phyloP scores from a whole-genome alignment of 1,284 basidiomycete genomes.

The Ustanciosporium gigantosporum region DNA sequence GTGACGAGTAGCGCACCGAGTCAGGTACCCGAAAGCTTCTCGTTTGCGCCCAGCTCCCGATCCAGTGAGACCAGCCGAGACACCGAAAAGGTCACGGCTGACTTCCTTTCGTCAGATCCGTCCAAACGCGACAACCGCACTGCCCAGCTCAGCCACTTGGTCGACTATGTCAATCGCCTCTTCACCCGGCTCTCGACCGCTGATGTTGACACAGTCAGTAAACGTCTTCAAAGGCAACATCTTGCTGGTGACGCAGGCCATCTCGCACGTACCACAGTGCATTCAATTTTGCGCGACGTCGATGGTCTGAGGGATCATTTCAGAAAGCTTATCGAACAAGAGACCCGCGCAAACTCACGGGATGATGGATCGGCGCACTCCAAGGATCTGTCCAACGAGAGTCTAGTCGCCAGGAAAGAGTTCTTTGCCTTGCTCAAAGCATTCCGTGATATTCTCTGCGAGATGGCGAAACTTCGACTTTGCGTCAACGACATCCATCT shows the following conservation, averaged over 20 bases:
- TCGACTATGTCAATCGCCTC: conserved; percentile 74
- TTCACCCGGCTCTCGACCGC: conserved; percentile 75
- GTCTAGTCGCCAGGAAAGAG: conserved; percentile 75
- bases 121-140: conserved; percentile 48
- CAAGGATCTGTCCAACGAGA: conserved; percentile 26
- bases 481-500: conserved; percentile 87
- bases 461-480: conserved; percentile 79
- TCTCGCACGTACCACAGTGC: conserved; percentile 80
- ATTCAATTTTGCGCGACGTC: conserved; percentile 74
- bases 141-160: conserved; percentile 66
- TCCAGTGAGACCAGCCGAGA: conserved; percentile 39
- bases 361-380: conserved; percentile 62
- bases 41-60: conserved; percentile 26
- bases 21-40: conserved; percentile 20
- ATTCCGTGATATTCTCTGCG: conserved; percentile 80
- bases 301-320: conserved; percentile 75
- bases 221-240: conserved; percentile 87
- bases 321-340: conserved; percentile 66
- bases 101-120: conserved; percentile 22
- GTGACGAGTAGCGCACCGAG: conserved; percentile 29
- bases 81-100: conserved; percentile 14
- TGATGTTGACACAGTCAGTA: conserved; percentile 83
- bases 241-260: conserved; percentile 83
- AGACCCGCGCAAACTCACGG: conserved; percentile 56
- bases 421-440: conserved; percentile 81